phyloP scores from a whole-genome alignment of 345 rosid species.

The Lenwebbia sp. region DNA sequence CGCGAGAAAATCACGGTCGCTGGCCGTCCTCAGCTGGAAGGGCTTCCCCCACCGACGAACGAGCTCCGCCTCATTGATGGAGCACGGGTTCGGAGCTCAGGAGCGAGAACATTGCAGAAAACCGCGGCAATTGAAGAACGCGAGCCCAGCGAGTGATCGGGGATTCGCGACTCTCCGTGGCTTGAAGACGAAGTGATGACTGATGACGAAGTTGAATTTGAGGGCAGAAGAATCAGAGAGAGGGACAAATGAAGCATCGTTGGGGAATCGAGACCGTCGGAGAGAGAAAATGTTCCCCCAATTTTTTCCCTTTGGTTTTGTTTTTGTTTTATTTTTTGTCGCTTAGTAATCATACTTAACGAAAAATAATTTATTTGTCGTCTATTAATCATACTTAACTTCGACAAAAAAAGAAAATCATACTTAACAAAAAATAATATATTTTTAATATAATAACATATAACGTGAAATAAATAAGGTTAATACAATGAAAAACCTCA shows the following conservation, averaged over 20 bases:
- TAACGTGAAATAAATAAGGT: no score
- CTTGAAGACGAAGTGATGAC: neutral
- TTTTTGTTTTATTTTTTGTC: neutral
- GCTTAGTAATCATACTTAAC: neutral
- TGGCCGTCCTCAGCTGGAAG: neutral
- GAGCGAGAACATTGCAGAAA: neutral
- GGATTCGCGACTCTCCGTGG: neutral
- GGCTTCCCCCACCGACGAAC: neutral
- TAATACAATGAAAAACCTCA: no score
- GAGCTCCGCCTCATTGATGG: neutral
- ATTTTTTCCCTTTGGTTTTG: neutral
- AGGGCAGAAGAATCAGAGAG: neutral
- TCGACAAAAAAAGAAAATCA: no score
- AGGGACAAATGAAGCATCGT: neutral
- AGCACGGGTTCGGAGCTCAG: neutral
- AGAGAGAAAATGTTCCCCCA: neutral
- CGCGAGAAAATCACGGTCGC: neutral
- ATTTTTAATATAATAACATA: no score
- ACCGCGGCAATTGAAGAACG: neutral
- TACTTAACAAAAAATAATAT: no score
- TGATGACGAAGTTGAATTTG: neutral
- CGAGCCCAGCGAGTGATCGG: neutral
- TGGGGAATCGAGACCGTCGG: neutral
- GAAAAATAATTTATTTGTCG: neutral
- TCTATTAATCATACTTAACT: no score